Percentiles rank a stretch among this genome's conserved stretches.
Conservation (phyloP, 352 stramenopile genomes). For the Globisporangium abappressorium region DNA sequence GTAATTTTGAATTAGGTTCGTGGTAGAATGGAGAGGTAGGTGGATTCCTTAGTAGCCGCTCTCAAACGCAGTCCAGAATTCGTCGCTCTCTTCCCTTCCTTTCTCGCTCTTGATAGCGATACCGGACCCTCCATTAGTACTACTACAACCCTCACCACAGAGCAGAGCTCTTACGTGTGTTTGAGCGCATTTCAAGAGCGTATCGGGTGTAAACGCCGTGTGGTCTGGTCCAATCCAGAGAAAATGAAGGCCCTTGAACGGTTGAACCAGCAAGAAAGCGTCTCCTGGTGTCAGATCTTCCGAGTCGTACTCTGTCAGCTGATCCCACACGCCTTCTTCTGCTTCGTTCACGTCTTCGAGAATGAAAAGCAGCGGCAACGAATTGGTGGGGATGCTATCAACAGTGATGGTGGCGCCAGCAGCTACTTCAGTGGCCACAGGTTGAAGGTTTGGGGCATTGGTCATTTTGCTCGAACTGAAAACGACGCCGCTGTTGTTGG, state of each 20-base stretch:
- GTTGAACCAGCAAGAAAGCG: constrained; percentile 35
- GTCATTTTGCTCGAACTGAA: background rate
- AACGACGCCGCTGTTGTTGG: background rate
- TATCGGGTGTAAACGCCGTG: constrained; percentile 7
- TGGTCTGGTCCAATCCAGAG: constrained; percentile 39
- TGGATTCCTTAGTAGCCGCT: constrained; percentile 39
- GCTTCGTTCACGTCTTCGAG: constrained; percentile 24
- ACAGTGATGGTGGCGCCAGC: background rate
- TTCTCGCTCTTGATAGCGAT: constrained; percentile 20
- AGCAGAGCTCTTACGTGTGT: constrained; percentile 5
- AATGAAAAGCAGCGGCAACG: constrained; percentile 33
- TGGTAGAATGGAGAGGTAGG: background rate
- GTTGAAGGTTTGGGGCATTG: background rate
- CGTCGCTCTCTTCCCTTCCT: constrained; percentile 41
- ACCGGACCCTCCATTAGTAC: background rate
- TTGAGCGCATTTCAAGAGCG: constrained; percentile 21
- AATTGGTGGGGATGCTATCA: background rate
- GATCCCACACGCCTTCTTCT: constrained; percentile 33
- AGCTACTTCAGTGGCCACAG: background rate
- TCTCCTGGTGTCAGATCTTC: constrained; percentile 40
- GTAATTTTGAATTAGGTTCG: background rate
- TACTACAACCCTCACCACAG: background rate
- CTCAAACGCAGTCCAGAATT: constrained; percentile 65
- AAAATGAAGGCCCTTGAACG: constrained; percentile 14
- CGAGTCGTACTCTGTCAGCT: constrained; percentile 57